Base-by-base conservation (phyloP, 371 early-diverging fungal species). In the Chytridiales sp. region DNA sequence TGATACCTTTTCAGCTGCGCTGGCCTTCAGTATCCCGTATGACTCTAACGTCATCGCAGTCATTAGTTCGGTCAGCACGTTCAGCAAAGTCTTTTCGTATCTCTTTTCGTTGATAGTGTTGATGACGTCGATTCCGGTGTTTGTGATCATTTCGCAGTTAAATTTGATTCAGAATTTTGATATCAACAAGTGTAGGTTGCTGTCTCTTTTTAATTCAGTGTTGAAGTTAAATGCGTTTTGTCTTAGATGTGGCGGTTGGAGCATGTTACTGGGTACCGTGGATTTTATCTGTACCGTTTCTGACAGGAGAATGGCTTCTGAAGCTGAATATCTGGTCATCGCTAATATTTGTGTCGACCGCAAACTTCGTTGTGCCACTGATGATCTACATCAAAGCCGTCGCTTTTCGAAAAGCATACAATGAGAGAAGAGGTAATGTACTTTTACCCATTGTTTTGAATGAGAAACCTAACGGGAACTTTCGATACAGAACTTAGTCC, bases 351-450 rank as follows among this genome's bases (percentile, higher is more conserved):
- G 65, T 64, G 3, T 40, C 67, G 11, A n/a, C 49, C 27, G 62
- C 62, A 15, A 71, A 71, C 52, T 71, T 71, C 44, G 56, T 67
- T n/a, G 57, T 71, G 6, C 72, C 72, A 8, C 32, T 71, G 19
- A 15, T 60, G 17, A 59, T 71, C 19, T 71, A 71, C 47, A 30
- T 67, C 29, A 63, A 67, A 49, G 62, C 64, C 34, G 22, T 58
- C 21, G 34, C 26, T 22, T 71, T 71, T 51, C 42, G 72, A 21
- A 50, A 61, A 38, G 49, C 38, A 26, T 71, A 63, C 46, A 71
- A 71, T 36, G 22, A 53, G 31, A 19, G 47, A 27, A 22, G 71
- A 70, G 48, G 63, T 63, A 31, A 44, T n/a, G 8, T 26, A 21
- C 24, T 19, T 3, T 31, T 13, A 24, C 3, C 34, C 17, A 21